Conservation (phyloP, 495 filamentous ascomycete species). For the Aspergillus egyptiacus region DNA sequence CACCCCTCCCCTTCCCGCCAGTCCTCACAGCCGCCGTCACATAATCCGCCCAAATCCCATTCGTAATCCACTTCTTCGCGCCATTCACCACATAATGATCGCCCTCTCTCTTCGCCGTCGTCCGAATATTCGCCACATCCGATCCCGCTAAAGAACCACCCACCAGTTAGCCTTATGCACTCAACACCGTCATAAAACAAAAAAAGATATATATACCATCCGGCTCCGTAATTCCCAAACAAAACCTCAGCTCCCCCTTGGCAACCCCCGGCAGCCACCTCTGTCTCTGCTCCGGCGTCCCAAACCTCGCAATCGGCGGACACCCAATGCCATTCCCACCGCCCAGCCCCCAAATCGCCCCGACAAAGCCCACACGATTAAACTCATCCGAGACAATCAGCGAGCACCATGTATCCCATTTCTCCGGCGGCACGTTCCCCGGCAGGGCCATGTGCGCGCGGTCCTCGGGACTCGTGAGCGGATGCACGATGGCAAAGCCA, state of each 20-base stretch:
- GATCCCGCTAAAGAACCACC: slow-evolving; percentile 39
- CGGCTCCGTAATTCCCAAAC: slow-evolving; percentile 52
- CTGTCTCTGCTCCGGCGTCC: slow-evolving; percentile 42
- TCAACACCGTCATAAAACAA: not conserved
- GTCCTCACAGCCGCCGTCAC: slow-evolving; percentile 51
- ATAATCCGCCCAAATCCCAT: slow-evolving; percentile 49
- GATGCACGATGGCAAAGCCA: slow-evolving; percentile 34
- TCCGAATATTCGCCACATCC: slow-evolving; percentile 49
- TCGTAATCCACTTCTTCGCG: slow-evolving; percentile 55
- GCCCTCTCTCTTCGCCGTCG: slow-evolving; percentile 41
- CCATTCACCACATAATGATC: slow-evolving; percentile 50
- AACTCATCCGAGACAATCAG: slow-evolving; percentile 45
- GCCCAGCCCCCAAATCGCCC: slow-evolving; percentile 45
- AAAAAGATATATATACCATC: slow-evolving; percentile 30
- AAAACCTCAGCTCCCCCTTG: slow-evolving; percentile 44
- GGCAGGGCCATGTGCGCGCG: slow-evolving; percentile 31
- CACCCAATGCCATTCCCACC: slow-evolving; percentile 48
- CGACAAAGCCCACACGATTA: slow-evolving; percentile 38
- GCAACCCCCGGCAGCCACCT: slow-evolving; percentile 47
- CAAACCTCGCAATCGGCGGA: slow-evolving; percentile 49
- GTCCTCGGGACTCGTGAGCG: slow-evolving; percentile 32
- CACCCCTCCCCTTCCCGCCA: slow-evolving; percentile 41
- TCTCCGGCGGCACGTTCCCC: slow-evolving; percentile 33
- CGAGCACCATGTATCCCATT: slow-evolving; percentile 48
- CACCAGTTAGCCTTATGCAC: not conserved